phyloP scores from a whole-genome alignment of 768 basidiomycete species.

The Xerocomus potaroensis region DNA sequence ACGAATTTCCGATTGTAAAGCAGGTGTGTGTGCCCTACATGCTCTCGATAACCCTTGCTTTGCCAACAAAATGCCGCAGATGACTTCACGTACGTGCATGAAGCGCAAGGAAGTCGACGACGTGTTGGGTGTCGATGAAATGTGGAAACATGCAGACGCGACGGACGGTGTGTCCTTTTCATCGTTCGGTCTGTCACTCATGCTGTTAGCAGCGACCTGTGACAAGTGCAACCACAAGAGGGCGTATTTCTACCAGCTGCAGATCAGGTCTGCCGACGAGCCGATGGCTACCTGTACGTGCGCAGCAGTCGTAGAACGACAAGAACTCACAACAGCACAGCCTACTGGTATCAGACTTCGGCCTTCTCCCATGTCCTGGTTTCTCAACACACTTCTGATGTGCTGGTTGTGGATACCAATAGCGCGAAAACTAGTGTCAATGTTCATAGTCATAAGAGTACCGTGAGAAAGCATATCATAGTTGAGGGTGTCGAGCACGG shows the following conservation, averaged over 20 bases:
- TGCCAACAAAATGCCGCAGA: slow-evolving; percentile 49
- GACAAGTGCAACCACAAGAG: slow-evolving; percentile 79
- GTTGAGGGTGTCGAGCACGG: slow-evolving; percentile 19
- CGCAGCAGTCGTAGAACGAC: not conserved
- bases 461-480: slow-evolving; percentile 24
- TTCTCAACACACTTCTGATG: no score
- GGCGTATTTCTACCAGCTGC: slow-evolving; percentile 94
- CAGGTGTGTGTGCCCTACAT: no score
- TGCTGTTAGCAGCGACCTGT: slow-evolving; percentile 41
- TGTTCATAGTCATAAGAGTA: not conserved
- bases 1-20: slow-evolving; percentile 59
- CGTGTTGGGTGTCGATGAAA: slow-evolving; percentile 89
- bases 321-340: slow-evolving; percentile 31
- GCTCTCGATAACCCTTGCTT: no score
- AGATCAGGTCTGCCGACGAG: slow-evolving; percentile 91
- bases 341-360: slow-evolving; percentile 62
- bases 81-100: slow-evolving; percentile 84
- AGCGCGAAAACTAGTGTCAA: slow-evolving; percentile 62
- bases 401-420: slow-evolving; percentile 58
- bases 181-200: not conserved
- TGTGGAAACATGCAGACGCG: slow-evolving; percentile 91
- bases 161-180: slow-evolving; percentile 54
- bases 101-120: slow-evolving; percentile 93
- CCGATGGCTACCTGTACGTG: slow-evolving; percentile 62
- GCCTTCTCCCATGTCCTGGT: no score